Conservation (phyloP, 306 rosid genomes). For the Gastrolobium villosum region DNA sequence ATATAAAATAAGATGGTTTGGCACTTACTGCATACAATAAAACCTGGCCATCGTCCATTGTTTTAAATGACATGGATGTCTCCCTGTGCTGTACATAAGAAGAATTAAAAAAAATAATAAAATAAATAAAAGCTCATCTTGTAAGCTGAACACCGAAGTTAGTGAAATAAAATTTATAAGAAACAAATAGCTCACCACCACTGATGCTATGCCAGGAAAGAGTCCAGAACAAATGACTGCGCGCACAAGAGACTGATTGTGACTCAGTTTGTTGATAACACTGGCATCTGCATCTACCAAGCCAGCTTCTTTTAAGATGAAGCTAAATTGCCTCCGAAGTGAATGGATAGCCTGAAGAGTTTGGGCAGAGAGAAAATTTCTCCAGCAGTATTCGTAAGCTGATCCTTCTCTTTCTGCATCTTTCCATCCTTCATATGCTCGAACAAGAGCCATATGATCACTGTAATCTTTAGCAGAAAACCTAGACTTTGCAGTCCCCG, state of each 20-base stretch:
- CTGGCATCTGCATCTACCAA: slow-evolving; percentile 80
- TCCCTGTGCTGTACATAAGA: slow-evolving; percentile 86
- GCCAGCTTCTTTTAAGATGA: slow-evolving; percentile 89
- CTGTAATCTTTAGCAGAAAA: slow-evolving; percentile 98
- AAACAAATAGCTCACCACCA: slow-evolving; percentile 74
- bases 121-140: slow-evolving; percentile 32
- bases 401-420: slow-evolving; percentile 99
- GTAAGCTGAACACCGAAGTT: slow-evolving; percentile 15
- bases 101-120: slow-evolving; percentile 32
- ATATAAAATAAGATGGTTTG: slow-evolving; percentile 3
- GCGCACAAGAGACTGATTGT: slow-evolving; percentile 92
- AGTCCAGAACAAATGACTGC: slow-evolving; percentile 96
- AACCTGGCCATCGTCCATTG: slow-evolving; percentile 97
- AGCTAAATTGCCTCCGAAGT: slow-evolving; percentile 91
- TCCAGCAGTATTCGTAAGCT: slow-evolving; percentile 98
- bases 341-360: slow-evolving; percentile 99
- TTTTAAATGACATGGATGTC: slow-evolving; percentile 98
- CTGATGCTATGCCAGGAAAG: slow-evolving; percentile 95
- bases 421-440: slow-evolving; percentile 99
- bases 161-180: slow-evolving; percentile 33
- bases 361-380: slow-evolving; percentile 96
- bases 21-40: slow-evolving; percentile 85
- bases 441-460: slow-evolving; percentile 99
- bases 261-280: slow-evolving; percentile 79
- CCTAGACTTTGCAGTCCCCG: slow-evolving; percentile 96